Conservation (phyloP, 345 rosid species). For the Dovyalis caffra region DNA sequence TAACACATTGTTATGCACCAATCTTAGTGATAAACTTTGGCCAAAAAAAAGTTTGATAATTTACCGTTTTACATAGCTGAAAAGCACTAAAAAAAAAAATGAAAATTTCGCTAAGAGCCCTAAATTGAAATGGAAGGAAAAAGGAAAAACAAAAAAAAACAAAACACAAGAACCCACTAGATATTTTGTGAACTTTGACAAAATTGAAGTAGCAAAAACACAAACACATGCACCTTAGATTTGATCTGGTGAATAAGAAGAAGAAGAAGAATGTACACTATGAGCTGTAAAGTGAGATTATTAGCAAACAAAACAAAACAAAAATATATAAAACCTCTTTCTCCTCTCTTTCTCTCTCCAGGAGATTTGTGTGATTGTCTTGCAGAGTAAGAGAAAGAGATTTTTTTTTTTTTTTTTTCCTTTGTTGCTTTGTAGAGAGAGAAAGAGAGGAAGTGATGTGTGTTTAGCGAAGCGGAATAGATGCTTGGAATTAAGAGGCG, state of each 20-base stretch:
- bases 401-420: background rate
- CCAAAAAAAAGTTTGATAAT: background rate
- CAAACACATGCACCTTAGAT: conserved; percentile 26
- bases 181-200: background rate
- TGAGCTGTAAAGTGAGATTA: conserved; percentile 44
- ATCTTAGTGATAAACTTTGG: background rate
- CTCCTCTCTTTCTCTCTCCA: no score
- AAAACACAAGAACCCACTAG: background rate
- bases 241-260: conserved; percentile 36
- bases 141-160: no score
- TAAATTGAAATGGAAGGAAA: background rate
- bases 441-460: conserved; percentile 2
- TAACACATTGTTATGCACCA: background rate
- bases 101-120: background rate
- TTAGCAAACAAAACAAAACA: conserved; percentile 21
- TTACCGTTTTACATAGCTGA: background rate
- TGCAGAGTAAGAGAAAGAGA: background rate
- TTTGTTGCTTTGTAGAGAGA: conserved; percentile 28
- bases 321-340: conserved; percentile 4
- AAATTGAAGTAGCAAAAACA: conserved; percentile 7
- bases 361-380: background rate
- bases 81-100: background rate
- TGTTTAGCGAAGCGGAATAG: conserved; percentile 20
- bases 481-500: conserved; percentile 29
- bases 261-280: conserved; percentile 33